phyloP scores from a whole-genome alignment of 371 early-diverging fungal species.

The Mortierella sp. region DNA sequence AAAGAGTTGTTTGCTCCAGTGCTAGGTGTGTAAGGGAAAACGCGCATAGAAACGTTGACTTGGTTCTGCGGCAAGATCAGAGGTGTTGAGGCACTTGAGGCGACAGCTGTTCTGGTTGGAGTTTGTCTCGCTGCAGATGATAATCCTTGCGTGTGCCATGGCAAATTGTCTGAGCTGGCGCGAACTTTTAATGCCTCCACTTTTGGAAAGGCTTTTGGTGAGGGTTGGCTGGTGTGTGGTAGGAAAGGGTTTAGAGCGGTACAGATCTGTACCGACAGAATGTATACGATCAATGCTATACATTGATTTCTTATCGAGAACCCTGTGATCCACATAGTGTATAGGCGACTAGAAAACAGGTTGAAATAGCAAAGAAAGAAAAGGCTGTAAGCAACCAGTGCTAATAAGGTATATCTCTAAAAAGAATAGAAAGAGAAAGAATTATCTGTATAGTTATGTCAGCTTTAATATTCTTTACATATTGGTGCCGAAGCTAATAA shows the following conservation, averaged over 20 bases:
- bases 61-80: conserved; percentile 27
- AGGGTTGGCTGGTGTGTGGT: not conserved
- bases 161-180: not conserved
- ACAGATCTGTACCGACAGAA: not conserved
- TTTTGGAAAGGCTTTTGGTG: not conserved
- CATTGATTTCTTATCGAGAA: not conserved
- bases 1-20: conserved; percentile 55
- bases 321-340: not conserved
- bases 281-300: not conserved
- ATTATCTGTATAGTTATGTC: too few species aligned
- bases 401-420: not conserved
- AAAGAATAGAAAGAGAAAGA: not conserved
- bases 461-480: too few species aligned
- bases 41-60: conserved; percentile 17
- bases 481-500: too few species aligned
- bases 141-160: not conserved
- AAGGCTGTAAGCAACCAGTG: not conserved
- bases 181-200: not conserved
- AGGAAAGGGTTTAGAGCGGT: not conserved
- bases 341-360: not conserved
- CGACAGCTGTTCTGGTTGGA: not conserved
- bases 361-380: too few species aligned
- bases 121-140: not conserved
- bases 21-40: conserved; percentile 39
- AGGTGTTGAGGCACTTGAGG: not conserved